These are phyloP conservation scores for Pseudopyricularia javanii DNA, from an alignment of 2,329 filamentous ascomycete species.

Conservation along the genomic window DNA sequence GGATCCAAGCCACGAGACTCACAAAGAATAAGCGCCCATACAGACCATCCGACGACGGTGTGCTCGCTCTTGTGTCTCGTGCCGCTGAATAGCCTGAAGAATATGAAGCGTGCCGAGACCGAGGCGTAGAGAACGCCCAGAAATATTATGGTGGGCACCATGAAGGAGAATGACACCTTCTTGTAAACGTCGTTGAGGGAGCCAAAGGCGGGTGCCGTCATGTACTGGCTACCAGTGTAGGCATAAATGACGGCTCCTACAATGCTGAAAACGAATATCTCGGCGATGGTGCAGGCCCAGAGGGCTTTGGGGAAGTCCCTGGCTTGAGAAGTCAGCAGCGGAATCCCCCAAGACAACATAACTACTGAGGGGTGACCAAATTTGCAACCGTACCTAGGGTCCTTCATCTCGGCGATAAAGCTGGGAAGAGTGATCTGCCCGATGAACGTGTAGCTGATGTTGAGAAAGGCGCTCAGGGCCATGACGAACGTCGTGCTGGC, in stretches of 20 bases:
- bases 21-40: conserved; percentile 64
- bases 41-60: conserved; percentile 67
- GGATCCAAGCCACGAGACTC: conserved; percentile 17
- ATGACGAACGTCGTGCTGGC: conserved; percentile 66
- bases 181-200: conserved; percentile 69
- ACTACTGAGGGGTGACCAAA: too few relatives aligned
- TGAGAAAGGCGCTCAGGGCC: conserved; percentile 80
- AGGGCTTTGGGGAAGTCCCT: conserved; percentile 84
- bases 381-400: conserved; percentile 30
- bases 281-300: conserved; percentile 79
- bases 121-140: conserved; percentile 83
- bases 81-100: conserved; percentile 76
- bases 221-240: conserved; percentile 85
- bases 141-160: conserved; percentile 92
- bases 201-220: conserved; percentile 77
- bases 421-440: conserved; percentile 88
- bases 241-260: conserved; percentile 73
- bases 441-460: conserved; percentile 94
- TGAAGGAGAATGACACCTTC: conserved; percentile 86
- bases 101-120: conserved; percentile 79
- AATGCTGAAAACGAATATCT: conserved; percentile 74
- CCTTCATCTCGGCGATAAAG: conserved; percentile 90
- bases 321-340: conserved; percentile 22
- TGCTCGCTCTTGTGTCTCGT: conserved; percentile 71
- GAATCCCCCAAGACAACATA: conserved; percentile 16